Evolutionary conservation across 805 yeast genomes (phyloP), one percentile per base, ranked within the genome.

Genomic region (Myxozyma neglecta): DNA sequence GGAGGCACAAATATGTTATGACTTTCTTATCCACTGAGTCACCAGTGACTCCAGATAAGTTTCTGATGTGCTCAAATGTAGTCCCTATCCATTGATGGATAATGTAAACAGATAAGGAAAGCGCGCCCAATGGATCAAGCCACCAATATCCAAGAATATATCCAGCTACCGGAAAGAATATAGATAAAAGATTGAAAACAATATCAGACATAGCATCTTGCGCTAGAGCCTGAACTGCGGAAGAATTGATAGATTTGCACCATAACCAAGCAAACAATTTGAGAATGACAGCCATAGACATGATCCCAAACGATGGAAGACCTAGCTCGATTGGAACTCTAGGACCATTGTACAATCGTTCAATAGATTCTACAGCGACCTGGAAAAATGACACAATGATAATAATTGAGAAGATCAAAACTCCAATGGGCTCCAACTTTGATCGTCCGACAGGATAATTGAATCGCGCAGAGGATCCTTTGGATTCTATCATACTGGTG

Each of bases 191-290:
- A 34, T 89, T 89, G 78, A 88, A 88, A 2, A 88, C 80, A 37
- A 88, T 82, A 72, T 89, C 96, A 0, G 92, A 88, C 73, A 81
- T 78, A 0, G 94, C 94, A 74, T 89, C 96, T 72, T 88, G 93
- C 1, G 92, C 89, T 58, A 88, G 76, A 0, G 96, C 96, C 70
- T 85, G 87, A 1, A 89, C 86, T 0, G 91, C 84, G 16, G 87
- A 81, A 14, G 90, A 85, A 16, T 79, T 75, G 63, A 87, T 80
- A 13, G 77, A 74, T 44, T 81, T 75, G 70, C 93, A 88, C 83
- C 88, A 83, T 11, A 81, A 35, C 79, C 83, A 89, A 68, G 90
- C 85, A 1, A 77, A 79, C 6, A 85, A 67, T 70, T 88, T 88
- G 35, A 82, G 77, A 3, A 81, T 69, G 18, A 88, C 84, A 0